phyloP scores from a whole-genome alignment of 805 yeast genomes.

The Scheffersomyces coipomensis region DNA sequence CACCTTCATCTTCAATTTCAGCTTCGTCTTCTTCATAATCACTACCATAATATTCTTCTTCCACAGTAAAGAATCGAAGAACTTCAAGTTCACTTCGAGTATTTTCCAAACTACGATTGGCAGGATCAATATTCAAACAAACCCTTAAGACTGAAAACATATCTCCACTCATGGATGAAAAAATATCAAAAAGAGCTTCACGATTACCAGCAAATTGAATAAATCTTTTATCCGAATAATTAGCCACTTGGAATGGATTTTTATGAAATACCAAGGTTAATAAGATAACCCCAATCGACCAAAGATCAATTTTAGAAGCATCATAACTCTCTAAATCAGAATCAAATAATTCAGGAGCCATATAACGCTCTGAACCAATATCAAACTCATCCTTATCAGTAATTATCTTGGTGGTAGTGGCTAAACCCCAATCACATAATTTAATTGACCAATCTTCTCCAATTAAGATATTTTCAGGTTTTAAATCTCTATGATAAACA shows the following conservation, averaged over 20 bases:
- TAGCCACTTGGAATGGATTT: constrained; percentile 82
- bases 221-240: constrained; percentile 76
- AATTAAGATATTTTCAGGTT: constrained; percentile 57
- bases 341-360: constrained; percentile 93
- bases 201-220: constrained; percentile 82
- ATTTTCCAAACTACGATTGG: constrained; percentile 64
- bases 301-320: constrained; percentile 79
- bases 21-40: constrained; percentile 51
- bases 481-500: constrained; percentile 56
- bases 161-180: constrained; percentile 84
- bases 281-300: constrained; percentile 86
- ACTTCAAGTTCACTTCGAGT: constrained; percentile 61
- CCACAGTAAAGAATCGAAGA: constrained; percentile 74
- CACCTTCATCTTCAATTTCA: constrained; percentile 19
- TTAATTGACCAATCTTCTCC: constrained; percentile 56
- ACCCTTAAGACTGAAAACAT: constrained; percentile 80
- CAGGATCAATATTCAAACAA: constrained; percentile 81
- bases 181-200: constrained; percentile 88
- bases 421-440: constrained; percentile 60
- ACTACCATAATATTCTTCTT: constrained; percentile 55
- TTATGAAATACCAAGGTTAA: constrained; percentile 84
- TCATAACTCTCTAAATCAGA: constrained; percentile 57
- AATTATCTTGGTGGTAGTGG: constrained; percentile 52
- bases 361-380: constrained; percentile 86
- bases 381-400: constrained; percentile 62